Evolutionary conservation across 2,329 filamentous ascomycete genomes (phyloP).

Genomic region (Alternaria rosae): DNA sequence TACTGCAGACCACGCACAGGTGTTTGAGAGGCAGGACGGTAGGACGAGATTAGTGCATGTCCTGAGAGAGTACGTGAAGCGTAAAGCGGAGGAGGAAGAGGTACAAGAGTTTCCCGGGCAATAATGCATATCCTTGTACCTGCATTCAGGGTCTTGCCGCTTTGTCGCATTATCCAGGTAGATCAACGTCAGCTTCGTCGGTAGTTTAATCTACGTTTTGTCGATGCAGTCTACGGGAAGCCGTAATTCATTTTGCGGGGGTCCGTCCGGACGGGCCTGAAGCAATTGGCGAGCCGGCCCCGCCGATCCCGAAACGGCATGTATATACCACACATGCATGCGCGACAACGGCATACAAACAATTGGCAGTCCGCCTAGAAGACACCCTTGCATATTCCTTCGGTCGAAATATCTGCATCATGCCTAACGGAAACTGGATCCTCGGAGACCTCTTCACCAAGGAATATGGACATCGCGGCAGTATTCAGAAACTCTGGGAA

Average conservation of each 20-base stretch:
- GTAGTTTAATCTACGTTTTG: neutral
- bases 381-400: neutral
- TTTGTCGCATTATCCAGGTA: constrained; percentile 6
- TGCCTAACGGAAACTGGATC: constrained; percentile 44
- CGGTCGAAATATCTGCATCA: neutral
- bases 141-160: neutral
- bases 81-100: constrained; percentile 10
- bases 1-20: constrained; percentile 69
- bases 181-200: neutral
- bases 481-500: constrained; percentile 45
- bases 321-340: constrained; percentile 11
- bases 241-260: constrained; percentile 22
- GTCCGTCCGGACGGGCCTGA: constrained; percentile 24
- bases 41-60: constrained; percentile 34
- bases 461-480: constrained; percentile 47
- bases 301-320: constrained; percentile 27
- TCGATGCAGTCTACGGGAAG: neutral
- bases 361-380: neutral
- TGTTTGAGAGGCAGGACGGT: constrained; percentile 40
- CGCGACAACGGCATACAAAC: neutral
- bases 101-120: constrained; percentile 4
- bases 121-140: neutral
- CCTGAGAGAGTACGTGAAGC: constrained; percentile 35
- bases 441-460: constrained; percentile 47
- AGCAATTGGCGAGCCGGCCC: constrained; percentile 27